Evolutionary conservation across 495 filamentous ascomycete genomes (phyloP).

Genomic region (Tuber aestivum): DNA sequence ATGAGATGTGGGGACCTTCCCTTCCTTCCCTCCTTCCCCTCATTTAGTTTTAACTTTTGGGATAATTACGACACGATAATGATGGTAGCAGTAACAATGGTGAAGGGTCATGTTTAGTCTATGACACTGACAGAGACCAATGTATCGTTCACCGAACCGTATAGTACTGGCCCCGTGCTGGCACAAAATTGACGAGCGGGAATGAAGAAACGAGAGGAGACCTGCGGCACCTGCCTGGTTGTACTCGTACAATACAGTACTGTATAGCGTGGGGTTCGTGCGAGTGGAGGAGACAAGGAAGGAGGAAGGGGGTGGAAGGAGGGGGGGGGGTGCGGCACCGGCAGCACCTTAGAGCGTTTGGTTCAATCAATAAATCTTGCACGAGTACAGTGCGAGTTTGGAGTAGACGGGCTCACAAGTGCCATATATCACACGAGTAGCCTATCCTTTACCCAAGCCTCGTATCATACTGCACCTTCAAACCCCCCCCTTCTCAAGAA

Average conservation of each 20-base stretch:
- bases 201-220: background rate
- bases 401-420: background rate
- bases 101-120: background rate
- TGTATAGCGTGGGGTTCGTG: background rate
- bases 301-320: background rate
- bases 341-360: no score
- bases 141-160: background rate
- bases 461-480: background rate
- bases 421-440: background rate
- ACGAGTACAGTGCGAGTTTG: background rate
- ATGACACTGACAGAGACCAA: background rate
- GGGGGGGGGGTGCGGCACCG: background rate
- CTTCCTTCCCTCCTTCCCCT: background rate
- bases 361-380: background rate
- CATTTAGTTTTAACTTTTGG: background rate
- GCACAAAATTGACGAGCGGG: background rate
- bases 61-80: background rate
- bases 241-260: background rate
- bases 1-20: background rate
- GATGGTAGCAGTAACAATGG: background rate
- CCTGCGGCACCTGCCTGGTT: background rate
- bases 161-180: background rate
- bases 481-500: background rate
- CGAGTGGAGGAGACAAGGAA: background rate
- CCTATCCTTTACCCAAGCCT: constrained; percentile 3